Base-by-base conservation (phyloP, 768 basidiomycete genomes). In the Mycena albidolilacea region DNA sequence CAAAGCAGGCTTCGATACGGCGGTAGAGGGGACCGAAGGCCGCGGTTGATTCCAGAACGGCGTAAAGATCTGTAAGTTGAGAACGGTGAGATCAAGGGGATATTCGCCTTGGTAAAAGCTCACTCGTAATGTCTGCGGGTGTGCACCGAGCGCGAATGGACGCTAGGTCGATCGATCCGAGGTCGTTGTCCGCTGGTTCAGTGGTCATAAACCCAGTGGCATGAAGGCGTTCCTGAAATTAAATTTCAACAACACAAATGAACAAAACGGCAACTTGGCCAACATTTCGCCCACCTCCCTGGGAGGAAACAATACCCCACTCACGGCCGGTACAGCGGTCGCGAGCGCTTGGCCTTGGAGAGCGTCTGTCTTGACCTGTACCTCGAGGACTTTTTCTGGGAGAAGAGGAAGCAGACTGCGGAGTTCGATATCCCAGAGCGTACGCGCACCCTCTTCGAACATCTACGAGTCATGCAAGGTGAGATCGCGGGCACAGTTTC, bases 1-100 rank as follows among this genome's bases (percentile, higher is more conserved):
- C 67, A 21, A 70, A 71, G 44, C 73, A 74, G 12, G 71, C 71
- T 7, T 66, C 63, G 19, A 80, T 66, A 3, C 81, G 75, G 50
- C 75, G 76, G 67, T 79, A 81, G 11, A 63, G 67, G 10, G 76
- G 74, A 10, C 79, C 81, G 54, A 79, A 82, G 17, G 74, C 60
- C 1, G 79, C 79, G 41, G 80, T 79, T 35, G 69, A 59, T 17
- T 64, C 67, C 48, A 80, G 73, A 6, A 65, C 73, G 15, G 73
- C 69, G 38, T 78, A 78, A 67, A 78, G 75, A 37, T 67, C 78
- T 78, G 66, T 30, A n/a, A 41, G 9, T n/a, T n/a, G 58, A 17
- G 39, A 30, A 14, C 17, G 10, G 39, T 60, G 23, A 30, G 48
- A 19, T 8, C 46, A 15, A 2, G 23, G 3, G 11, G 1, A 5